Base-by-base conservation (phyloP, 192 early-diverging fungal species). In the Podila horticola region DNA sequence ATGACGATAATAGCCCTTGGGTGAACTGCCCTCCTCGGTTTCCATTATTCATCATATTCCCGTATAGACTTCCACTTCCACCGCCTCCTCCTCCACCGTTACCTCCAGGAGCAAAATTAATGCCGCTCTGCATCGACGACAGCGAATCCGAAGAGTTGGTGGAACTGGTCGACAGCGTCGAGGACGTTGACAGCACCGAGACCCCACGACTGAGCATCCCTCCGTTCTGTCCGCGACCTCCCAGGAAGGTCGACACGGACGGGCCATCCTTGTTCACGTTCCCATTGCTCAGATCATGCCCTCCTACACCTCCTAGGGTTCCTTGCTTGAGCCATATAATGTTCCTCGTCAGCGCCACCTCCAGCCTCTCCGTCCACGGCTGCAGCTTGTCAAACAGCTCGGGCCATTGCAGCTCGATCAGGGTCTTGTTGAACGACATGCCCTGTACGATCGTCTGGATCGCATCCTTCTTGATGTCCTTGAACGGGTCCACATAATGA, bases 341-440 rank as follows among this genome's bases (percentile, higher is more conserved):
- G 36, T 75, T 75, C 1, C 74, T 60, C 5, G 7, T 57, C 34
- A 75, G n/a, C 8, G 67, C 36, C 6, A n/a, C 26, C 10, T 75
- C 66, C 62, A 75, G 15, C 1, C 52, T 59, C 26, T 68, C 66
- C 4, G 66, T 75, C 50, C 66, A 62, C 10, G 74, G 74, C 30
- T 75, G 74, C 61, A 31, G 26, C 19, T 49, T 48, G 19, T 75
- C 74, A 69, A 75, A 75, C 74, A 75, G 55, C 55, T 75, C 74
- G 11, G 74, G 74, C 74, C 74, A 75, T 15, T 68, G 66, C 45
- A 75, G n/a, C 20, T 75, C 74, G n/a, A 75, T 75, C 4, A 75
- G 31, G 5, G 66, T 64, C 12, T 68, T n/a, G 34, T 75, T 75
- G 30, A 75, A 64, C 8, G 66, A 48, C 13, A 75, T 51, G 2